phyloP scores from a whole-genome alignment of 202 grass and related monocot genomes.

The Hordeum pubiflorum region DNA sequence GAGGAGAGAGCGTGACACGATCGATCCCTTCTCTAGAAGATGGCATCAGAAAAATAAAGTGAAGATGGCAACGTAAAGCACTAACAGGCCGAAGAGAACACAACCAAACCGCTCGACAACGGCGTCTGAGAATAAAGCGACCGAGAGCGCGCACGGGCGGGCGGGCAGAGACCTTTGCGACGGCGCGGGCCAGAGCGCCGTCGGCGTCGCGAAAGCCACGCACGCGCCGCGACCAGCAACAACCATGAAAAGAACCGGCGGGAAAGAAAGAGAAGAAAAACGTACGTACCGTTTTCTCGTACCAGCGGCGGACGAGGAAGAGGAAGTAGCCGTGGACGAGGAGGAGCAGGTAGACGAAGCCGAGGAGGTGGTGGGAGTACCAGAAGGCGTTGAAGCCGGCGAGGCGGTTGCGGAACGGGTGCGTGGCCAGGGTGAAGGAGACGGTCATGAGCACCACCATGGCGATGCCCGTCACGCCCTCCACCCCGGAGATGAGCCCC shows the following conservation, averaged over 20 bases:
- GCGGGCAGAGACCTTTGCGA: not conserved
- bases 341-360: slow-evolving; percentile 69
- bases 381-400: slow-evolving; percentile 97
- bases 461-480: slow-evolving; percentile 67
- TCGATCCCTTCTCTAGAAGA: slow-evolving; percentile 15
- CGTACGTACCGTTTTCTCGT: slow-evolving; percentile 68
- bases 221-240: not conserved
- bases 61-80: slow-evolving; percentile 27
- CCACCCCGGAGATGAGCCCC: slow-evolving; percentile 53
- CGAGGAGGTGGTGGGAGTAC: slow-evolving; percentile 98
- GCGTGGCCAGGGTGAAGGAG: slow-evolving; percentile 88
- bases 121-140: not conserved
- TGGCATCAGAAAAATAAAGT: not conserved
- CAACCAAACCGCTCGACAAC: not conserved
- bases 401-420: slow-evolving; percentile 87
- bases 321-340: slow-evolving; percentile 79
- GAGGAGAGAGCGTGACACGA: not conserved
- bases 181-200: slow-evolving; percentile 1
- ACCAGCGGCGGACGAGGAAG: slow-evolving; percentile 74
- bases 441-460: slow-evolving; percentile 90
- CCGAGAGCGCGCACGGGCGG: not conserved
- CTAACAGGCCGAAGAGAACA: not conserved
- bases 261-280: too few species aligned
- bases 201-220: not conserved
- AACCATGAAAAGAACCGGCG: not conserved